A percentile compares a stretch with the other conserved stretches of the same genome.
Conservation (phyloP, 768 basidiomycete genomes). For the Tylopilus balloui region DNA sequence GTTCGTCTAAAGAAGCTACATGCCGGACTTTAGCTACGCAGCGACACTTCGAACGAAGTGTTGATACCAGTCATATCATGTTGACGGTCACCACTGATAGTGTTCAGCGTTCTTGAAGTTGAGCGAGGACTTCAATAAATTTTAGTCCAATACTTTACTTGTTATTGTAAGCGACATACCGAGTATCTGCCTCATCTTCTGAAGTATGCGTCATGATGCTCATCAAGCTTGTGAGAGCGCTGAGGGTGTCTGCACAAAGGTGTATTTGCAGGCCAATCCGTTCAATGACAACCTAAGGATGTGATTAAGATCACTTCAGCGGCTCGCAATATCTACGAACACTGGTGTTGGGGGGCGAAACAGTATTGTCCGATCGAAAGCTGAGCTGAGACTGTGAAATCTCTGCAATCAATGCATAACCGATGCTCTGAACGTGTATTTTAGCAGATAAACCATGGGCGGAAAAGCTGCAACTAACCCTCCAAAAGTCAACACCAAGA, state of each 20-base stretch:
- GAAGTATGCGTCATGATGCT: conserved; percentile 47
- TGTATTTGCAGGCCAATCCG: conserved; percentile 53
- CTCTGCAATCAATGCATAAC: conserved; percentile 68
- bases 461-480: conserved; percentile 41
- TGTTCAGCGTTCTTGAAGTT: conserved; percentile 5
- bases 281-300: conserved; percentile 50
- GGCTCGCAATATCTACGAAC: conserved; percentile 31
- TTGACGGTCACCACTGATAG: conserved; percentile 1
- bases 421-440: conserved; percentile 40
- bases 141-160: not conserved
- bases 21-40: conserved; percentile 2
- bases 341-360: conserved; percentile 33
- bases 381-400: conserved; percentile 46
- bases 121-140: conserved; percentile 8
- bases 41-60: not conserved
- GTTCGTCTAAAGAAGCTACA: conserved; percentile 72
- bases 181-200: conserved; percentile 27
- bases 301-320: conserved; percentile 1
- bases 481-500: conserved; percentile 55
- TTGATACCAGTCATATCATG: conserved; percentile 29
- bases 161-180: conserved; percentile 13
- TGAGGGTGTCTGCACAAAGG: conserved; percentile 74
- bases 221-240: conserved; percentile 53
- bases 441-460: conserved; percentile 2
- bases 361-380: conserved; percentile 31